phyloP scores from a whole-genome alignment of 176 grass and related monocot genomes.

The Oryza meyeriana region DNA sequence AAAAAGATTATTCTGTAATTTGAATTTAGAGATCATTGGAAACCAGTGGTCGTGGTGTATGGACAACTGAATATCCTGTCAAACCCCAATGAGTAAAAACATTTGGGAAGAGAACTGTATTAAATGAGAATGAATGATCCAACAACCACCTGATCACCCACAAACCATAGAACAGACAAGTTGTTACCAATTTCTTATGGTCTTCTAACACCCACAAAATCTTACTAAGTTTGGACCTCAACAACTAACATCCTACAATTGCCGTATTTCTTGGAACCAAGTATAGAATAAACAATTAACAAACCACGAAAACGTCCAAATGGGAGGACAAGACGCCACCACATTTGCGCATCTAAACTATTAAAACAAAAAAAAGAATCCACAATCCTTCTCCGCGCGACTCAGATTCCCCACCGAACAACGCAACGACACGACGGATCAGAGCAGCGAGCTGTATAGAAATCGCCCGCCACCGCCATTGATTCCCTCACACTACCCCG shows the following conservation, averaged over 20 bases:
- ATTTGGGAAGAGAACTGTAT: constrained; percentile 1
- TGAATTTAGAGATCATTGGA: neutral
- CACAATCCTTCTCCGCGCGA: neutral
- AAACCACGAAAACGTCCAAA: constrained; percentile 8
- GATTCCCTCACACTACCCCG: neutral
- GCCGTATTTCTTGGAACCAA: constrained; percentile 11
- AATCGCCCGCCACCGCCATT: constrained; percentile 28
- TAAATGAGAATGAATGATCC: constrained; percentile 4
- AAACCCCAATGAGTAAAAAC: neutral
- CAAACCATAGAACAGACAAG: neutral
- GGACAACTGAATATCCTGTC: neutral
- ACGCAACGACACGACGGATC: constrained; percentile 9
- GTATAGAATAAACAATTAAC: constrained; percentile 8
- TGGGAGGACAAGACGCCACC: constrained; percentile 13
- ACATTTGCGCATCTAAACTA: constrained; percentile 29
- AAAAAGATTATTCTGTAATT: neutral
- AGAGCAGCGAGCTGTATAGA: neutral
- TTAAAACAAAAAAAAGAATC: neutral
- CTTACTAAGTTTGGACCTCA: neutral
- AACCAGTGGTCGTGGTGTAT: neutral
- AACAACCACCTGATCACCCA: neutral
- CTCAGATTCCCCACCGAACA: constrained; percentile 29
- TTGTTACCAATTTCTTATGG: constrained; percentile 14
- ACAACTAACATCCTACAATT: constrained; percentile 4
- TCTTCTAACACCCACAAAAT: neutral